Conservation (phyloP, 257 asterid genomes). For the Jasminum sambac region DNA sequence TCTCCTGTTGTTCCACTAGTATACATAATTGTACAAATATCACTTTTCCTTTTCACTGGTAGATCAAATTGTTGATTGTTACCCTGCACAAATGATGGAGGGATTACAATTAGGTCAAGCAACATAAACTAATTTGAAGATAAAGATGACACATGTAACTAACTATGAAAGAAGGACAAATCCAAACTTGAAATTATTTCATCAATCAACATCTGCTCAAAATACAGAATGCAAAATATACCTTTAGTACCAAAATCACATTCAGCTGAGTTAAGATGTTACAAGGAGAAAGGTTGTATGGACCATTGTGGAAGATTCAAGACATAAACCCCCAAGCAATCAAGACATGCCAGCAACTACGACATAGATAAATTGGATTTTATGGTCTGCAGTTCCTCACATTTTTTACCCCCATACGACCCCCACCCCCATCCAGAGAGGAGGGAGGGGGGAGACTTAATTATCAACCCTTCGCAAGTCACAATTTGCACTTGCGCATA, state of each 20-base stretch:
- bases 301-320: not conserved
- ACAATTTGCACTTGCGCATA: not conserved
- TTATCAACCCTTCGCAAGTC: not conserved
- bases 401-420: not conserved
- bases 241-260: not conserved
- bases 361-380: not conserved
- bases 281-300: not conserved
- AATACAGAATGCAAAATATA: not conserved
- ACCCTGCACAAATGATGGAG: conserved; percentile 63
- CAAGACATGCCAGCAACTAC: not conserved
- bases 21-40: conserved; percentile 95
- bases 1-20: conserved; percentile 99
- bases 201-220: not conserved
- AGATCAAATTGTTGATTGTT: conserved; percentile 62
- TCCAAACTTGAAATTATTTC: not conserved
- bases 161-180: not conserved
- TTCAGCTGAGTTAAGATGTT: not conserved
- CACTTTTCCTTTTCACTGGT: conserved; percentile 75
- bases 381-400: not conserved
- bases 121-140: conserved; percentile 12
- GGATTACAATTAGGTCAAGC: conserved; percentile 20
- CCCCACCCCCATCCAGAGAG: not conserved
- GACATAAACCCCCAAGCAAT: not conserved
- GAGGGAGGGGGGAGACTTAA: no score
- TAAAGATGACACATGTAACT: not conserved